phyloP scores from a whole-genome alignment of 106 monocot genomes.

The Dendrobium chrysotoxum region DNA sequence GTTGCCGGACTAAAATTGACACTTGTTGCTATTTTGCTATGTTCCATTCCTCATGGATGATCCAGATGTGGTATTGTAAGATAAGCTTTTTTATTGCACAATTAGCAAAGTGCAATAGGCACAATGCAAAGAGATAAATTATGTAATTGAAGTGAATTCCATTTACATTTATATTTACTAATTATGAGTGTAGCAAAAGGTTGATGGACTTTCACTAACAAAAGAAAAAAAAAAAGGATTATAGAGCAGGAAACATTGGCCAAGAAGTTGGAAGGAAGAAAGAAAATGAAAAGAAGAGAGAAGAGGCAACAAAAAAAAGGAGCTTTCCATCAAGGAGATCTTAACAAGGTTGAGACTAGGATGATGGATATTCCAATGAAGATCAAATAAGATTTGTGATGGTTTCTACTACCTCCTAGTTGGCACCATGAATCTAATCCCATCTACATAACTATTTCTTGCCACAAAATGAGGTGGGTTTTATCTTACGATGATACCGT shows the following conservation, averaged over 20 bases:
- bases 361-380: neutral
- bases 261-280: neutral
- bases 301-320: neutral
- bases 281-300: conserved; percentile 1
- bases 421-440: neutral
- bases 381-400: neutral
- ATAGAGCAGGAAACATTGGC: neutral
- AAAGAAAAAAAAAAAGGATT: neutral
- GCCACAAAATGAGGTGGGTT: neutral
- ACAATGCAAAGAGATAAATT: neutral
- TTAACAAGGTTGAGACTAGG: neutral
- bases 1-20: neutral
- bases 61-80: neutral
- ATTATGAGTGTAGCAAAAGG: neutral
- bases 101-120: neutral
- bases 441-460: neutral
- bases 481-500: neutral
- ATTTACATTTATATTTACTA: neutral
- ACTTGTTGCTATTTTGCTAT: neutral
- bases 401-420: neutral
- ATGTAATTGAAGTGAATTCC: neutral
- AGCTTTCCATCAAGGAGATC: neutral
- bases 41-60: neutral
- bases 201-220: neutral
- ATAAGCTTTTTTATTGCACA: neutral